A percentile compares a stretch with the other conserved stretches of the same genome.
Conservation (phyloP, 2,329 filamentous ascomycete species). For the Hyphodiscus sp. region DNA sequence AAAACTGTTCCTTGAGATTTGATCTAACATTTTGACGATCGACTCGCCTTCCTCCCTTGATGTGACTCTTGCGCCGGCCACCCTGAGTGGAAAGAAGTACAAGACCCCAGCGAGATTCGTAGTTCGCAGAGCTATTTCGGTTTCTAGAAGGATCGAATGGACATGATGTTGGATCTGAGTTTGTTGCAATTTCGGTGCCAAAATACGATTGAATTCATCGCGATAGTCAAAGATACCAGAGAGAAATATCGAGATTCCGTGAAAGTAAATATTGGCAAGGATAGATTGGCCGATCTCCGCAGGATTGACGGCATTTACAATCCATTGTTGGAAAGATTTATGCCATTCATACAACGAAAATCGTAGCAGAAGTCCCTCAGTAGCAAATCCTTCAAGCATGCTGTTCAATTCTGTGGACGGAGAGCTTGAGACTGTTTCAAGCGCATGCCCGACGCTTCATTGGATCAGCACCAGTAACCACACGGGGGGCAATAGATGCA, state of each 20-base stretch:
- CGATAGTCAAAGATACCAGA: constrained; percentile 20
- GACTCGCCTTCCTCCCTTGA: constrained; percentile 1
- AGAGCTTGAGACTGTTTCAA: no score
- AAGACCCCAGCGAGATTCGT: constrained; percentile 15
- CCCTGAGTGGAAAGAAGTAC: constrained; percentile 20
- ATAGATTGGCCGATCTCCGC: neutral
- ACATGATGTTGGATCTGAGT: constrained; percentile 10
- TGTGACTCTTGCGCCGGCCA: constrained; percentile 18
- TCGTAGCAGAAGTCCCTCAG: constrained; percentile 8
- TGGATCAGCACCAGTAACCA: no score
- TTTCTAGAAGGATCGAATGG: constrained; percentile 7
- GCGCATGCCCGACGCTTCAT: no score
- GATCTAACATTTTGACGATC: constrained; percentile 12
- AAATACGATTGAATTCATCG: constrained; percentile 5
- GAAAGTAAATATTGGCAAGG: constrained; percentile 15
- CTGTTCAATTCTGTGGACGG: neutral
- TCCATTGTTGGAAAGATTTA: neutral
- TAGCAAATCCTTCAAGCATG: constrained; percentile 4
- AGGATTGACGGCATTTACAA: neutral
- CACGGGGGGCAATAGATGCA: neutral
- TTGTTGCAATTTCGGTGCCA: constrained; percentile 3
- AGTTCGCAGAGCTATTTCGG: constrained; percentile 8
- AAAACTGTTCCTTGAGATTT: constrained; percentile 16
- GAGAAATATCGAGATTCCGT: constrained; percentile 19
- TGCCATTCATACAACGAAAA: constrained; percentile 11